Evolutionary conservation across 495 filamentous ascomycete genomes (phyloP).

Genomic region (Penicillium paradoxum): DNA sequence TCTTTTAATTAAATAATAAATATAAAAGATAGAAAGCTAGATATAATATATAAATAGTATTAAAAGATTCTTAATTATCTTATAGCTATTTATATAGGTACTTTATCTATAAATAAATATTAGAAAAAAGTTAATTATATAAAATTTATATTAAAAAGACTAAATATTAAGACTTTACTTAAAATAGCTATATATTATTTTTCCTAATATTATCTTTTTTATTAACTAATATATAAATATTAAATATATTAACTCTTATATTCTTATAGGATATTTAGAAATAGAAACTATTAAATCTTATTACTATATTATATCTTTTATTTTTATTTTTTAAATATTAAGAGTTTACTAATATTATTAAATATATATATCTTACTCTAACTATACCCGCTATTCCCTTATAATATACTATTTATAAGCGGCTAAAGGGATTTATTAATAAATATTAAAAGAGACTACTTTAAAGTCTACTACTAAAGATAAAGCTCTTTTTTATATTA

Average conservation of each 20-base stretch:
- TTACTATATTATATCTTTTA: background rate
- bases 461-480: too few species aligned
- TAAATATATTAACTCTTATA: background rate
- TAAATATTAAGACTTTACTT: too few species aligned
- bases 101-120: background rate
- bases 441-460: background rate
- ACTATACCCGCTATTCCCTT: background rate
- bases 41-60: too few species aligned
- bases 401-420: background rate
- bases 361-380: background rate
- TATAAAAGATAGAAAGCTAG: background rate
- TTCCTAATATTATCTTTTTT: background rate
- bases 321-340: background rate
- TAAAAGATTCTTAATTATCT: background rate
- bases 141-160: background rate
- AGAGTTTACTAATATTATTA: background rate
- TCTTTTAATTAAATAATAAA: background rate
- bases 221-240: background rate
- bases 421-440: background rate
- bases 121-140: background rate
- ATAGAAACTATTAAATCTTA: background rate
- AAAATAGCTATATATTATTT: too few species aligned
- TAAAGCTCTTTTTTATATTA: background rate
- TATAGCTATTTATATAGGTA: background rate
- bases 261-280: background rate